Percentiles rank a stretch among this genome's conserved stretches.
Conservation (phyloP, 1,139 yeast genomes). For the Magnusiomyces fungicola region DNA sequence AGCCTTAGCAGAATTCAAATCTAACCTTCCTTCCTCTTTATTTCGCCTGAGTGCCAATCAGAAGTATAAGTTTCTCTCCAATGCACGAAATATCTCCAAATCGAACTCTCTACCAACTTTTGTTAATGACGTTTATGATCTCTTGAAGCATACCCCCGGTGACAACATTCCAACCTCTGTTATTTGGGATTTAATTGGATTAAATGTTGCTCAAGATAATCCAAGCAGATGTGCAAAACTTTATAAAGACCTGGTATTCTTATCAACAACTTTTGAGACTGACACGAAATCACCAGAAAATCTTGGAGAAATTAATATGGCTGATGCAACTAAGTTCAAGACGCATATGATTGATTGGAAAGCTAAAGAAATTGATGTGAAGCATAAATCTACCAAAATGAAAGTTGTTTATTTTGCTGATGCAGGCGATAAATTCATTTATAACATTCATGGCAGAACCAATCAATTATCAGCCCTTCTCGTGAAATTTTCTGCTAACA, state of each 20-base stretch:
- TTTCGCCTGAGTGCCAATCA: neutral
- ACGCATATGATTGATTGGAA: no score
- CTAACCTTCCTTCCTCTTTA: neutral
- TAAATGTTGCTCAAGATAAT: constrained; percentile 12
- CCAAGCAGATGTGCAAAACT: neutral
- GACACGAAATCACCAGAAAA: no score
- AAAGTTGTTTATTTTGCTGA: neutral
- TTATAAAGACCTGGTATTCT: neutral
- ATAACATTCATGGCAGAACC: neutral
- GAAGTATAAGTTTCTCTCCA: neutral
- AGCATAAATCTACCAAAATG: no score
- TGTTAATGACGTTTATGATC: constrained; percentile 21
- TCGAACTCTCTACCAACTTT: constrained; percentile 17
- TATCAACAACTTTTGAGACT: neutral
- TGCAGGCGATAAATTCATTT: neutral
- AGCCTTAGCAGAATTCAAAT: neutral
- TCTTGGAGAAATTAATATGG: no score
- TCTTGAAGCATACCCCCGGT: constrained; percentile 16
- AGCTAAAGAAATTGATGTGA: no score
- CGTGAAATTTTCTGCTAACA: constrained; percentile 21
- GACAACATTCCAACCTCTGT: constrained; percentile 18
- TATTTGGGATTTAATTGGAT: constrained; percentile 16
- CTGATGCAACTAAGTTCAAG: no score
- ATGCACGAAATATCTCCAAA: neutral
- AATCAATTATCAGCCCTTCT: constrained; percentile 18